Percentiles rank a stretch among this genome's conserved stretches.
phyloP scores from a whole-genome alignment of 2,329 filamentous ascomycete genomes.

The Colletotrichum simmondsii region DNA sequence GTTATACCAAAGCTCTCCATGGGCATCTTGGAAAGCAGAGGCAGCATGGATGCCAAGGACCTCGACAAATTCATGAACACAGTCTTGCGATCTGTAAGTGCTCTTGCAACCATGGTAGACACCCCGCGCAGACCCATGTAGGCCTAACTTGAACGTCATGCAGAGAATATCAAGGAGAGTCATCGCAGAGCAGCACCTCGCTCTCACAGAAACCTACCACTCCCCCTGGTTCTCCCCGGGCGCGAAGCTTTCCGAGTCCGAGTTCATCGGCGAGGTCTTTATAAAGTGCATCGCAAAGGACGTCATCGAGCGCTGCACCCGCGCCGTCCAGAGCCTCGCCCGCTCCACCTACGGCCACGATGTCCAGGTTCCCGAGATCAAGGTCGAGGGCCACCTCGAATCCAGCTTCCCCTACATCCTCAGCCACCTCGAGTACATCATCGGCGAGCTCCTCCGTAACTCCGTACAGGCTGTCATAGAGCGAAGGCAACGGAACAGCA shows the following conservation, averaged over 20 bases:
- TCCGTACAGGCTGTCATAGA: constrained; percentile 94
- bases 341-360: constrained; percentile 79
- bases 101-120: background rate
- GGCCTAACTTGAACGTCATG: constrained; percentile 8
- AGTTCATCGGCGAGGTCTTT: constrained; percentile 96
- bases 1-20: constrained; percentile 96
- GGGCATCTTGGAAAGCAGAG: constrained; percentile 91
- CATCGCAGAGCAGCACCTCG: constrained; percentile 96
- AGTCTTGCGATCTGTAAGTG: constrained; percentile 82
- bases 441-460: constrained; percentile 94
- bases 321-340: constrained; percentile 79
- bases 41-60: constrained; percentile 81
- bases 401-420: constrained; percentile 97
- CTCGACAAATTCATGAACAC: constrained; percentile 97
- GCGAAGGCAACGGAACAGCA: constrained; percentile 63
- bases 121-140: background rate
- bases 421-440: constrained; percentile 95
- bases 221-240: constrained; percentile 90
- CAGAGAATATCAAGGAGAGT: constrained; percentile 94
- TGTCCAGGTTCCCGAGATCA: constrained; percentile 81
- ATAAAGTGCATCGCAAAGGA: constrained; percentile 91
- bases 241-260: constrained; percentile 76
- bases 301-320: constrained; percentile 85
- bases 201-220: constrained; percentile 93
- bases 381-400: constrained; percentile 84